Evolutionary conservation across 2,329 filamentous ascomycete species (phyloP).

Genomic region (Dothideomycetidae sp.): DNA sequence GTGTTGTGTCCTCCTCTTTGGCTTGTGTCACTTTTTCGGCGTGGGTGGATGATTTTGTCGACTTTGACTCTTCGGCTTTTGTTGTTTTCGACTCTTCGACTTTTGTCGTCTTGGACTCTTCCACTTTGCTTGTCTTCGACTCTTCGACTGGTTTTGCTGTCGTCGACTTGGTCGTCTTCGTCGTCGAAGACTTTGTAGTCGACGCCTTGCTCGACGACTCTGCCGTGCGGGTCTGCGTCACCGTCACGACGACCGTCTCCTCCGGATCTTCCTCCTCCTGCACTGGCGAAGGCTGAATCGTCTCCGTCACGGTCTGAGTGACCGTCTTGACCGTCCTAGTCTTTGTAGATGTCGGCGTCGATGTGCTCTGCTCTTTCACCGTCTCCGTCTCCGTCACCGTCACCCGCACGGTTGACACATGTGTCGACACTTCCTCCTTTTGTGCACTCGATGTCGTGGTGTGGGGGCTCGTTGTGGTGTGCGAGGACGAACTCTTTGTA

Average conservation of each 20-base stretch:
- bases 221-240: neutral
- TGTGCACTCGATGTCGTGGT: neutral
- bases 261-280: neutral
- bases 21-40: too few species aligned
- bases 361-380: neutral
- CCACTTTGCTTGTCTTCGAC: too few species aligned
- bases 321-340: neutral
- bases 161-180: too few species aligned
- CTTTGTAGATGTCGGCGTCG: neutral
- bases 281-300: neutral
- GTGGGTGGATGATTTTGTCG: too few species aligned
- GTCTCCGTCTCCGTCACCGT: neutral
- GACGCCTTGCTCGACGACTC: too few species aligned
- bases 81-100: too few species aligned
- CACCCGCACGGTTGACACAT: neutral
- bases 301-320: neutral
- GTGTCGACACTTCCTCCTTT: neutral
- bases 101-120: too few species aligned
- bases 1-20: too few species aligned
- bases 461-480: too few species aligned
- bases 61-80: too few species aligned
- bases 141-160: too few species aligned
- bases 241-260: neutral
- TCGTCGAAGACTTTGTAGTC: too few species aligned
- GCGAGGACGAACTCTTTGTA: neutral